Percentiles rank a stretch among this genome's conserved stretches.
These are phyloP conservation scores for Sporothrix luriei DNA, from an alignment of 2,329 filamentous ascomycete species.

Conservation along the genomic window DNA sequence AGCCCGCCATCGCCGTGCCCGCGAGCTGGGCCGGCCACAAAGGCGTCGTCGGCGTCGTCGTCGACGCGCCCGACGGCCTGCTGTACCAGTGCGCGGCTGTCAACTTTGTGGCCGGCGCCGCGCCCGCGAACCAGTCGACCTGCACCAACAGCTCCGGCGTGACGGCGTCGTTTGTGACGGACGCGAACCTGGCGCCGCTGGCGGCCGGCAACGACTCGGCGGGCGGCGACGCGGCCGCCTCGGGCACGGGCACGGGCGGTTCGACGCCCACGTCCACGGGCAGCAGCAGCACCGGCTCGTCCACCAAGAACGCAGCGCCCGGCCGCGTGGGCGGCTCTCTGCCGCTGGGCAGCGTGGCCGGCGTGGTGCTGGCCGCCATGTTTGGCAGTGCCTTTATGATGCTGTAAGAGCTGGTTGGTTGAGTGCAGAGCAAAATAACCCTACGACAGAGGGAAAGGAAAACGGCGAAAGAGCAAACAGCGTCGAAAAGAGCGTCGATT, in stretches of 20 bases:
- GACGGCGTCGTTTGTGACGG: constrained; percentile 41
- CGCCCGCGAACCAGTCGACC: constrained; percentile 34
- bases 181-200: constrained; percentile 43
- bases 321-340: constrained; percentile 26
- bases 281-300: constrained; percentile 20
- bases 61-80: constrained; percentile 57
- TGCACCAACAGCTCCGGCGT: constrained; percentile 49
- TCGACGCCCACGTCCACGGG: constrained; percentile 15
- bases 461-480: not conserved
- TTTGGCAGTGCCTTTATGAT: constrained; percentile 33
- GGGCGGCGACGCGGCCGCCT: constrained; percentile 27
- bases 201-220: constrained; percentile 32
- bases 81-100: constrained; percentile 53
- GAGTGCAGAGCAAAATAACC: not conserved
- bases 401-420: constrained; percentile 30
- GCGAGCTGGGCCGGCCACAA: constrained; percentile 56
- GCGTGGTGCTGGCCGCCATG: constrained; percentile 26
- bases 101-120: constrained; percentile 55
- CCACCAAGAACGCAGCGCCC: constrained; percentile 30
- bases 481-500: not conserved
- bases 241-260: constrained; percentile 32
- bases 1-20: constrained; percentile 53
- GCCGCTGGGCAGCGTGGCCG: constrained; percentile 27
- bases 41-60: constrained; percentile 58
- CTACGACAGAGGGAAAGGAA: not conserved